phyloP scores from a whole-genome alignment of 768 basidiomycete species.

The Arthromyces matolae region DNA sequence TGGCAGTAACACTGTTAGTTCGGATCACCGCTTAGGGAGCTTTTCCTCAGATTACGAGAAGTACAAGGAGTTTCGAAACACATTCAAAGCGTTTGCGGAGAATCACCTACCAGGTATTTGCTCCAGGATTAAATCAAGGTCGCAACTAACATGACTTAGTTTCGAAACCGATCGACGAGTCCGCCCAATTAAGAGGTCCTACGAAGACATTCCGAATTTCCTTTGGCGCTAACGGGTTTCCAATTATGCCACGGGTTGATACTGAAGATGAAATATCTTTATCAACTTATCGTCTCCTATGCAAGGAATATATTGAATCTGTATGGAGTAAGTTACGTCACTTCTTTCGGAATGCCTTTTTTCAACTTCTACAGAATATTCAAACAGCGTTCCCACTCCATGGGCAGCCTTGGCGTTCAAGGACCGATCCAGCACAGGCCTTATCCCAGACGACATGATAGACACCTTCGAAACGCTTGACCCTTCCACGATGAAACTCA shows the following conservation, averaged over 20 bases:
- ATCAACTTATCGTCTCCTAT: no score
- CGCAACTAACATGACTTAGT: not conserved
- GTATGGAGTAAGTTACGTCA: no score
- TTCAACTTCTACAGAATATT: not conserved
- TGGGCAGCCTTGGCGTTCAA: not conserved
- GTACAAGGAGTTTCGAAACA: not conserved
- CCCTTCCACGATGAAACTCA: no score
- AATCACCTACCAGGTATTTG: not conserved
- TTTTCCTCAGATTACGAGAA: not conserved
- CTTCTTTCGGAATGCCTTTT: not conserved
- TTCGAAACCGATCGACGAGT: not conserved
- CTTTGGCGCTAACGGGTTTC: no score
- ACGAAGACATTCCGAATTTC: not conserved
- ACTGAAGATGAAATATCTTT: no score
- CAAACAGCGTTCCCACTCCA: not conserved
- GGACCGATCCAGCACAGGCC: not conserved
- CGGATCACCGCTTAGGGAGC: not conserved
- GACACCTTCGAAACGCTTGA: not conserved
- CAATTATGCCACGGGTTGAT: no score
- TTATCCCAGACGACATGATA: not conserved
- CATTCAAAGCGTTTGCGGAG: not conserved
- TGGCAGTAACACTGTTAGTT: not conserved
- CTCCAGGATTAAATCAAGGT: not conserved
- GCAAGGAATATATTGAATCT: not conserved
- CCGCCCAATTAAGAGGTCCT: not conserved